Evolutionary conservation across 108 stramenopile genomes (phyloP), one percentile per base, ranked within the genome.

Genomic region (Pseudonitzschia multistriata): DNA sequence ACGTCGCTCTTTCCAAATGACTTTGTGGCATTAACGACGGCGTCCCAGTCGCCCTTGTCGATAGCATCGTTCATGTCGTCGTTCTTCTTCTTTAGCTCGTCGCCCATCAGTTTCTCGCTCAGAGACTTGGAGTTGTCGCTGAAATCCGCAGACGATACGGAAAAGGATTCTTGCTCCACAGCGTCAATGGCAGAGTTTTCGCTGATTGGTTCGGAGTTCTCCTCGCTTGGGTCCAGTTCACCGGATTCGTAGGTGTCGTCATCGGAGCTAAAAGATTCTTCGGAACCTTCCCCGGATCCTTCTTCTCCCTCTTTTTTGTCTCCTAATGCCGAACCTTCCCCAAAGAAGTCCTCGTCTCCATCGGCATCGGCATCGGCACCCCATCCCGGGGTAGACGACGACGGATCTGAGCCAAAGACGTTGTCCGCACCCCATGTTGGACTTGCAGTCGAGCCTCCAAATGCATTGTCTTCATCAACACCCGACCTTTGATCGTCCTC

Each of bases 1-100:
- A 25, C 11, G 11, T 42, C 66, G n/a, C 30, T 59, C 28, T 59
- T 59, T 17, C 45, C 48, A 47, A 77, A 77, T 15, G 68, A 49
- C 14, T 68, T 66, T 13, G 79, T 75, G 10, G 71, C 79, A 7
- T 60, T 55, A n/a, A 68, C 74, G 37, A 83, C 75, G 14, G 74
- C 82, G 24, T 83, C 73, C 82, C 82, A 83, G 35, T 83, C 61
- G 3, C 79, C 79, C 24, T 62, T 54, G 19, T 73, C 73, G 30
- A 81, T 77, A 49, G 72, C 68, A 36, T 48, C 72, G 42, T 83
- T 74, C 49, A 82, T 61, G 15, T 82, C 60, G 25, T 55, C 68
- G 6, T 70, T 73, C 25, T 73, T 76, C 19, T 49, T 33, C 30
- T 60, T 67, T 31, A 72, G 24, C 17, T 33, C 66, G 13, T 19